A percentile compares a stretch with the other conserved stretches of the same genome.
phyloP scores from a whole-genome alignment of 2,329 filamentous ascomycete species.

The Diaporthe sp. region DNA sequence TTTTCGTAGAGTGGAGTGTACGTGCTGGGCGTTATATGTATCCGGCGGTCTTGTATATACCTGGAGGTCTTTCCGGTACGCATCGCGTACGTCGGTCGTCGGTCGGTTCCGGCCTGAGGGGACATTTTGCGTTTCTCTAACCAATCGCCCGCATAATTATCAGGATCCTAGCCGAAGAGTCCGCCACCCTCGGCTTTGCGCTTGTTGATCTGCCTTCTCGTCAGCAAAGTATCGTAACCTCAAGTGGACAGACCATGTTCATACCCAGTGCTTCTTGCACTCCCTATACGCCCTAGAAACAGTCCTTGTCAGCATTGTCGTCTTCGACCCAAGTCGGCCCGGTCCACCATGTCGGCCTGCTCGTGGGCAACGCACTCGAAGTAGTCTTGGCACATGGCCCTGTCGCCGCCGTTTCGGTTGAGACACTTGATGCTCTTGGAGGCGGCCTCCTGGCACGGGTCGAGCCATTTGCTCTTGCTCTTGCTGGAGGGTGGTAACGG shows the following conservation, averaged over 20 bases:
- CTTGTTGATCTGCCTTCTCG: slow-evolving; percentile 47
- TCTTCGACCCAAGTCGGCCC: neutral
- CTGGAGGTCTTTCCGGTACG: neutral
- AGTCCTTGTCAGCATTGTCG: neutral
- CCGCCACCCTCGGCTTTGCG: slow-evolving; percentile 46
- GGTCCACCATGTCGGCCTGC: neutral
- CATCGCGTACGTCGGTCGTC: neutral
- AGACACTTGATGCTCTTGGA: slow-evolving; percentile 88
- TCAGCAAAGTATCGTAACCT: neutral
- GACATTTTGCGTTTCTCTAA: too few species aligned
- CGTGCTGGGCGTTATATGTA: neutral
- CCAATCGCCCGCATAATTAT: neutral
- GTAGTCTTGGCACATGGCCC: slow-evolving; percentile 92
- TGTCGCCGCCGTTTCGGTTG: slow-evolving; percentile 88
- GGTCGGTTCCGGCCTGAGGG: neutral
- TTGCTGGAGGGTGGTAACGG: slow-evolving; percentile 70
- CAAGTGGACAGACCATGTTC: slow-evolving; percentile 40
- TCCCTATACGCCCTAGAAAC: slow-evolving; percentile 84
- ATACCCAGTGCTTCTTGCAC: slow-evolving; percentile 95
- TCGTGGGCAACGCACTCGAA: slow-evolving; percentile 79
- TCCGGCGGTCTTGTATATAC: too few species aligned
- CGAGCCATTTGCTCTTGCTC: slow-evolving; percentile 88
- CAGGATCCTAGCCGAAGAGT: slow-evolving; percentile 32
- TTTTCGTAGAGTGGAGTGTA: neutral
- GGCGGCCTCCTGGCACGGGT: slow-evolving; percentile 95